Evolutionary conservation across 2,329 filamentous ascomycete species (phyloP).

Genomic region (Ascochyta koolunga): DNA sequence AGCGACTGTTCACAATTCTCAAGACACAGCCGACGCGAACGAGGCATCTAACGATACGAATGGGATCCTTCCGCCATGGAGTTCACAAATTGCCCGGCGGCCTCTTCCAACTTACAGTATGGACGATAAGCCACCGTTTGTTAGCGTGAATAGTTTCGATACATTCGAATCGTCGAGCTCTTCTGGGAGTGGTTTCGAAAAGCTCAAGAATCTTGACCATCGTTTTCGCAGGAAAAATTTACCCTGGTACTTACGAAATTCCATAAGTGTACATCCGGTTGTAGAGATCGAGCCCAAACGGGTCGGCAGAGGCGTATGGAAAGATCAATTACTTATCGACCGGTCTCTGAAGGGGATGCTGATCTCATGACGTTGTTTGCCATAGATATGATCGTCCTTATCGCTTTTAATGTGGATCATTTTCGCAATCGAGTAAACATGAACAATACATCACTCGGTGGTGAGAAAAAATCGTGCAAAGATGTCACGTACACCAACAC

Average conservation of each 20-base stretch:
- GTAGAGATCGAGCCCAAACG: conserved; percentile 32
- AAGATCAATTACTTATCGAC: conserved; percentile 39
- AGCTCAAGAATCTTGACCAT: conserved; percentile 23
- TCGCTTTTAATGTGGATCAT: conserved; percentile 18
- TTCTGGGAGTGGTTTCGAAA: conserved; percentile 18
- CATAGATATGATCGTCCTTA: conserved; percentile 27
- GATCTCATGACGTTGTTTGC: conserved; percentile 25
- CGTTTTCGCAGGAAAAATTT: conserved; percentile 29
- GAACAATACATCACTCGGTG: too few species aligned
- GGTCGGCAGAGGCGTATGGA: conserved; percentile 35
- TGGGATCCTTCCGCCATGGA: background rate
- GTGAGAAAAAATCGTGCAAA: too few species aligned
- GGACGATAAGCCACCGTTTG: conserved; percentile 6
- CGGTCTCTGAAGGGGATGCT: conserved; percentile 35
- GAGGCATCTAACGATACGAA: background rate
- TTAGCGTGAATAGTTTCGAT: conserved; percentile 26
- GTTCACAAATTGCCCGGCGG: conserved; percentile 6
- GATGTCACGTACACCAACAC: too few species aligned
- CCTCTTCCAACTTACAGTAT: conserved; percentile 3
- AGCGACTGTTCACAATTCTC: conserved; percentile 17
- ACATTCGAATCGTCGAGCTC: conserved; percentile 22
- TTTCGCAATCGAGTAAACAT: conserved; percentile 25
- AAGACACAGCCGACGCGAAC: conserved; percentile 14
- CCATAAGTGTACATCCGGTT: conserved; percentile 24
- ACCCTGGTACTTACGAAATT: conserved; percentile 19